These are phyloP conservation scores for Zychaea mexicana DNA, from an alignment of 371 early-diverging fungal species.

Conservation along the genomic window DNA sequence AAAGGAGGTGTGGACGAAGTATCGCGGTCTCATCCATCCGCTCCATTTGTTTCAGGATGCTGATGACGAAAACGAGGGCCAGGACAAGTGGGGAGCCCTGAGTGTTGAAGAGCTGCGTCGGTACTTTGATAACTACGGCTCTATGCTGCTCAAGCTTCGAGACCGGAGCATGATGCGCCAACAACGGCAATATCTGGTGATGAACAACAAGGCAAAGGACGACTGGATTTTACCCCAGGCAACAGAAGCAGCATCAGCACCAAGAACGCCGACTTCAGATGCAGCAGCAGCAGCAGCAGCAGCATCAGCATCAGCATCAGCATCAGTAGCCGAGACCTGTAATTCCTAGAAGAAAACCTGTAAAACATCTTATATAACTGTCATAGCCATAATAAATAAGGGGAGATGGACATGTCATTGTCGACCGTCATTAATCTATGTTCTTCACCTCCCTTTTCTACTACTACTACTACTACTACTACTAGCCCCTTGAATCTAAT, in stretches of 20 bases:
- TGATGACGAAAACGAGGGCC: constrained; percentile 1
- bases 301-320: too few relatives aligned
- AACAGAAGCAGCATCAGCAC: background rate
- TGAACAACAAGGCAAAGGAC: constrained; percentile 14
- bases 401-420: too few relatives aligned
- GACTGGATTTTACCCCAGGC: constrained; percentile 37
- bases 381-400: too few relatives aligned
- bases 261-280: background rate
- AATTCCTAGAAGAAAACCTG: too few relatives aligned
- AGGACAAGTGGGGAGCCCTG: constrained; percentile 24
- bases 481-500: too few relatives aligned
- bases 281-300: too few relatives aligned
- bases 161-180: constrained; percentile 39
- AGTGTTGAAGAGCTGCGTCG: constrained; percentile 33
- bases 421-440: too few relatives aligned
- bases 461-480: too few relatives aligned
- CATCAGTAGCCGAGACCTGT: too few relatives aligned
- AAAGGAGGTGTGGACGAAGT: constrained; percentile 30
- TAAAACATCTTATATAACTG: too few relatives aligned
- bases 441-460: too few relatives aligned
- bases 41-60: constrained; percentile 28
- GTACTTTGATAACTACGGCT: constrained; percentile 47
- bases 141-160: constrained; percentile 42
- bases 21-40: constrained; percentile 42
- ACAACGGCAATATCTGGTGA: constrained; percentile 31